Conservation (phyloP, 1,139 yeast species). For the Yamadazyma triangularis region DNA sequence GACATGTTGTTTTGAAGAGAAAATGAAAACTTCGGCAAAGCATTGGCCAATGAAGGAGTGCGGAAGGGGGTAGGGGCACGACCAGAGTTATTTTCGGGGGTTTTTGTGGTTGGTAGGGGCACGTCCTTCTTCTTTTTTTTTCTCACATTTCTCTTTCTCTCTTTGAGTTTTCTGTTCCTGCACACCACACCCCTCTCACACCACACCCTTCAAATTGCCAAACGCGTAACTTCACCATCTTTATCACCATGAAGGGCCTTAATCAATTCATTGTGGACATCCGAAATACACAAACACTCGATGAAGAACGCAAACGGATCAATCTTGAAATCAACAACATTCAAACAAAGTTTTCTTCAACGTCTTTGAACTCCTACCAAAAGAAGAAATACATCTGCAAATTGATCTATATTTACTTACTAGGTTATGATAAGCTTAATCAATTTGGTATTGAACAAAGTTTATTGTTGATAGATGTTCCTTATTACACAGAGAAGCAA, state of each 20-base stretch:
- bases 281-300: constrained; percentile 64
- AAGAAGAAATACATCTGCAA: constrained; percentile 85
- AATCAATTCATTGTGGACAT: constrained; percentile 84
- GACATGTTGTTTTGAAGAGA: too few relatives aligned
- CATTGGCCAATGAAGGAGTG: too few relatives aligned
- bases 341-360: constrained; percentile 64
- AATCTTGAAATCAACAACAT: constrained; percentile 80
- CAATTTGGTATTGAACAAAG: constrained; percentile 70
- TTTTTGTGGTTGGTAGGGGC: too few relatives aligned
- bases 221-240: too few relatives aligned
- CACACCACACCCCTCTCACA: too few relatives aligned
- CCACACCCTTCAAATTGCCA: too few relatives aligned
- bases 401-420: constrained; percentile 60
- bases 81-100: too few relatives aligned
- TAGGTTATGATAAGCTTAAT: constrained; percentile 53
- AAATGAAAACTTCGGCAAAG: too few relatives aligned
- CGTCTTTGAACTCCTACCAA: constrained; percentile 64
- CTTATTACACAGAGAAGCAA: constrained; percentile 67
- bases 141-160: too few relatives aligned
- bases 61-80: too few relatives aligned
- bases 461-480: constrained; percentile 52
- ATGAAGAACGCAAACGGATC: constrained; percentile 73
- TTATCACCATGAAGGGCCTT: constrained; percentile 56
- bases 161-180: too few relatives aligned
- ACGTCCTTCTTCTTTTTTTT: too few relatives aligned